Evolutionary conservation across 352 stramenopile genomes (phyloP).

Genomic region (Phytopythium mirpurense): DNA sequence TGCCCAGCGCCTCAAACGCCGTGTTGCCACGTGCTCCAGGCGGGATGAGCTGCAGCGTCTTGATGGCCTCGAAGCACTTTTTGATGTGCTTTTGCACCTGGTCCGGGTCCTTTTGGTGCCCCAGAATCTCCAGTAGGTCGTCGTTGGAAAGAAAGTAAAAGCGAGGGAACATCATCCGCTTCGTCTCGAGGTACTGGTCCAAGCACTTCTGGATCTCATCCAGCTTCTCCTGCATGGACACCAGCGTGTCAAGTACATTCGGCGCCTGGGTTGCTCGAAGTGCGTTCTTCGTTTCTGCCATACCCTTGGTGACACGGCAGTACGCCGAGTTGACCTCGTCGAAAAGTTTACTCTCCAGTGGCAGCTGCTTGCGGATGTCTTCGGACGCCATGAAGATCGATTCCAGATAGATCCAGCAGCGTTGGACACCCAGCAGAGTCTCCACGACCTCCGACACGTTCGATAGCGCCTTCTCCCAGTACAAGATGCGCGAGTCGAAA

Average conservation of each 20-base stretch:
- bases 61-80: constrained; percentile 91
- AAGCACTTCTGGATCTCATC: constrained; percentile 86
- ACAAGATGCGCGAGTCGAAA: constrained; percentile 86
- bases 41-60: constrained; percentile 62
- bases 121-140: constrained; percentile 82
- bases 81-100: constrained; percentile 91
- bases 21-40: constrained; percentile 69
- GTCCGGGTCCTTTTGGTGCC: constrained; percentile 83
- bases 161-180: constrained; percentile 81
- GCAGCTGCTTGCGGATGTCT: constrained; percentile 93
- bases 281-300: constrained; percentile 77
- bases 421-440: constrained; percentile 84
- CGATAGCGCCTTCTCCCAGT: constrained; percentile 84
- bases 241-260: constrained; percentile 53
- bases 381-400: constrained; percentile 94
- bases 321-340: constrained; percentile 85
- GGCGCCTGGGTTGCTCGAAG: constrained; percentile 57
- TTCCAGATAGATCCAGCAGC: constrained; percentile 95
- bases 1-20: constrained; percentile 84
- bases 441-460: constrained; percentile 90
- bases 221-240: constrained; percentile 85
- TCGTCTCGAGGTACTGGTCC: constrained; percentile 86
- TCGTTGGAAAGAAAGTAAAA: constrained; percentile 91
- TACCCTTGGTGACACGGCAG: constrained; percentile 60
- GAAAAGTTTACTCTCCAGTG: constrained; percentile 80